phyloP scores from a whole-genome alignment of 495 filamentous ascomycete species.

The Extremus antarcticus region DNA sequence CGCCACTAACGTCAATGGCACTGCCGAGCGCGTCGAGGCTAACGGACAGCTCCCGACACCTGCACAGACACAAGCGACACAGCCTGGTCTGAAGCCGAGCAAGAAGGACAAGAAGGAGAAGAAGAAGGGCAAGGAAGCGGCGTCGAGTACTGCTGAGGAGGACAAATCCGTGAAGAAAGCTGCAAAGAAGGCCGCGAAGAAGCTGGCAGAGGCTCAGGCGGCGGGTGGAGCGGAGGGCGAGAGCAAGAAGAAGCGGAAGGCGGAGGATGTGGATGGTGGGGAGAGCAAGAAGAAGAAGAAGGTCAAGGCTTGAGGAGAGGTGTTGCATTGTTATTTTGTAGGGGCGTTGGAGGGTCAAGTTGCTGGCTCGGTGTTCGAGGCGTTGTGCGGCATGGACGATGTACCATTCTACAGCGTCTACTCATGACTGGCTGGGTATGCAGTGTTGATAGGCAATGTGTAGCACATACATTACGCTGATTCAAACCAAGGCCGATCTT shows the following conservation, averaged over 20 bases:
- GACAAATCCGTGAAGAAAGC: constrained; percentile 50
- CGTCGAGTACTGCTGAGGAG: too few species aligned
- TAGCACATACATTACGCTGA: not conserved
- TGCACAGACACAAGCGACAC: constrained; percentile 5
- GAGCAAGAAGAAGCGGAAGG: constrained; percentile 44
- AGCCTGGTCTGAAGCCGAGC: constrained; percentile 20
- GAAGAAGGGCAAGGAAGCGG: constrained; percentile 8
- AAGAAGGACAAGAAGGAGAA: constrained; percentile 36
- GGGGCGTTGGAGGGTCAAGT: not conserved
- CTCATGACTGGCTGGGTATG: not conserved
- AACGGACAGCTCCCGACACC: constrained; percentile 29
- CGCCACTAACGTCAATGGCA: constrained; percentile 19
- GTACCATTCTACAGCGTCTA: not conserved
- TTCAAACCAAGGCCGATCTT: not conserved
- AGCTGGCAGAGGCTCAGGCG: constrained; percentile 38
- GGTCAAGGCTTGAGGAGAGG: constrained; percentile 1
- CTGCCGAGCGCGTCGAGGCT: constrained; percentile 36
- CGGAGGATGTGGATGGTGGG: constrained; percentile 35
- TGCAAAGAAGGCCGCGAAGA: constrained; percentile 63
- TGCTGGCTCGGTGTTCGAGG: not conserved
- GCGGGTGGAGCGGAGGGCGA: constrained; percentile 29
- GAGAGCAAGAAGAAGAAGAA: constrained; percentile 36
- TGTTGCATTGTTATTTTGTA: not conserved
- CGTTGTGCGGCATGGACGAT: too few species aligned
- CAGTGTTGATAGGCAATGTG: not conserved